Base-by-base conservation (phyloP, 768 basidiomycete species). In the Melanogaster broomeanus region DNA sequence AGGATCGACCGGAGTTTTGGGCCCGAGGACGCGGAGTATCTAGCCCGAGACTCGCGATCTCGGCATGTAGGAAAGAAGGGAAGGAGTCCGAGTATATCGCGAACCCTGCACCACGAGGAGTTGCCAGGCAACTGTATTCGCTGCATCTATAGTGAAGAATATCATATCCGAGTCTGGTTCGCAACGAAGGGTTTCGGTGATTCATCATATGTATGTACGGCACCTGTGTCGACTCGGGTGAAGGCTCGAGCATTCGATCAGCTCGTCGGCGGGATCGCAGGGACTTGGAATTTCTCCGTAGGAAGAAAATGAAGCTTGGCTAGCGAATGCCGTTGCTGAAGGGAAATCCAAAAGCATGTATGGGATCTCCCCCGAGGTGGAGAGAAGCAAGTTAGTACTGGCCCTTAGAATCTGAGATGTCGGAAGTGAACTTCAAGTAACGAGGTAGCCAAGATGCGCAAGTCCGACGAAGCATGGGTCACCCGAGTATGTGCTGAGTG, bases 321-420 rank as follows among this genome's bases (percentile, higher is more conserved):
- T 51, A 41, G n/a, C 37, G 38, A 34, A 48, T 38, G 41, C 37
- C 16, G 45, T 45, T 12, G 4, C 43, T 46, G 22, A 50, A n/a
- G n/a, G n/a, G n/a, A n/a, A 48, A 41, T 77, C 74, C 47, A 80
- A 68, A 51, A 78, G 59, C 34, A 83, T 71, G n/a, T n/a, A n/a
- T n/a, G 79, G 81, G 49, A 84, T 82, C 44, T 78, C 73, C 28
- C 74, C 77, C 30, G 77, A 79, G 25, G 75, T 75, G 56, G 63
- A 65, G 49, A 67, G 62, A 24, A 65, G 52, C 42, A 78, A 53
- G 22, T 67, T 62, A n/a, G n/a, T n/a, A 40, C 67, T 66, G n/a
- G 77, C 66, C 21, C 59, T 73, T 49, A 80, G 58, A 42, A 77
- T 66, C 11, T 80, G 80, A 12, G 80, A 81, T 12, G 77, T 75